Percentiles rank a stretch among this genome's conserved stretches.
These are phyloP conservation scores for Obba rivulosa DNA, from an alignment of 768 basidiomycete species.

Conservation along the genomic window DNA sequence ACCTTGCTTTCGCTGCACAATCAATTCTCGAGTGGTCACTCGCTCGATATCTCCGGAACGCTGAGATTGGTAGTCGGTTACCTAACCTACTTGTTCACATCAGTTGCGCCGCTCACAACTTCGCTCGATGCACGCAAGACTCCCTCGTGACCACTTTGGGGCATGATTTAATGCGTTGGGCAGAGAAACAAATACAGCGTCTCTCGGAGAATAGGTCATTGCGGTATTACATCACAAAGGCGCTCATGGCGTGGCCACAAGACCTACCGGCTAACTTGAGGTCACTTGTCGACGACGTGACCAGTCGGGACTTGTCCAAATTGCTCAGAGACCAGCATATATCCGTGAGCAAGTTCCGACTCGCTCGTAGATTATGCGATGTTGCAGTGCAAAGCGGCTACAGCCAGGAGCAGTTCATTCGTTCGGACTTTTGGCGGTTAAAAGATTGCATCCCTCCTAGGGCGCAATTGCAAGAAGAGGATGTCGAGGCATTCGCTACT, in stretches of 20 bases:
- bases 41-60: constrained; percentile 37
- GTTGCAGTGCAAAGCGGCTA: constrained; percentile 31
- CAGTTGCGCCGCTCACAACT: constrained; percentile 54
- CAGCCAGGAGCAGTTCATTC: constrained; percentile 42
- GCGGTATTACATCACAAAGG: constrained; percentile 41
- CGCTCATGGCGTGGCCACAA: constrained; percentile 74
- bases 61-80: constrained; percentile 44
- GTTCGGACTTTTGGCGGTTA: constrained; percentile 76
- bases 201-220: constrained; percentile 35
- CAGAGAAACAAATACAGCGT: constrained; percentile 46
- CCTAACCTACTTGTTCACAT: constrained; percentile 69
- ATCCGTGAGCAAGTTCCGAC: constrained; percentile 69
- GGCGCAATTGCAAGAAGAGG: constrained; percentile 53
- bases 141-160: constrained; percentile 31
- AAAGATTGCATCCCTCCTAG: constrained; percentile 66
- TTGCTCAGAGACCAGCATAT: constrained; percentile 57
- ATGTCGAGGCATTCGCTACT: constrained; percentile 67
- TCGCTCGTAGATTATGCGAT: constrained; percentile 61
- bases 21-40: constrained; percentile 81
- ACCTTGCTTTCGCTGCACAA: constrained; percentile 64
- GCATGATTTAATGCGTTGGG: constrained; percentile 52
- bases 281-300: constrained; percentile 40
- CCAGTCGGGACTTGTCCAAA: constrained; percentile 41
- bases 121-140: constrained; percentile 30
- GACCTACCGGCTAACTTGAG: constrained; percentile 45